Conservation (phyloP, 306 rosid genomes). For the Corylus americana region DNA sequence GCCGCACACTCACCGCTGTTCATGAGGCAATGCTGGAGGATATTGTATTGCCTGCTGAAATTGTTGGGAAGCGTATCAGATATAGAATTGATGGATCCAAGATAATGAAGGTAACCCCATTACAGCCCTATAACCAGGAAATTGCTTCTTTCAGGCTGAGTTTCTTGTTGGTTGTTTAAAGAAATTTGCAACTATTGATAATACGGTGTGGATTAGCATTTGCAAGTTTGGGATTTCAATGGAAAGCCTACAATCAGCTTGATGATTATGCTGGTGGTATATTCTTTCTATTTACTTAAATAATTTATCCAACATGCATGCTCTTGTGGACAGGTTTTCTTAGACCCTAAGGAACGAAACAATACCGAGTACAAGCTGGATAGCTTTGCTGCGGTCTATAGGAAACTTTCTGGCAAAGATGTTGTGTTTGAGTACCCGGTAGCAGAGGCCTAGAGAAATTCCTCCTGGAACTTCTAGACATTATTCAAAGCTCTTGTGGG, state of each 20-base stretch:
- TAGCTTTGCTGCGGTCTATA: constrained; percentile 75
- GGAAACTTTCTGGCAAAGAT: constrained; percentile 87
- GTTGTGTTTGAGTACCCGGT: constrained; percentile 80
- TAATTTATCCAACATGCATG: background rate
- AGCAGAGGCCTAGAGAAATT: constrained; percentile 54
- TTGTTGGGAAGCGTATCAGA: constrained; percentile 83
- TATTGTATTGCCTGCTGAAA: constrained; percentile 86
- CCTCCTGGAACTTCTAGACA: background rate
- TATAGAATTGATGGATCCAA: constrained; percentile 77
- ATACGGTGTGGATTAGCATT: background rate
- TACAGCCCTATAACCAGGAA: background rate
- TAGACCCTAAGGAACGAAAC: constrained; percentile 88
- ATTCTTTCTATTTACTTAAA: background rate
- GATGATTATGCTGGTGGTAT: background rate
- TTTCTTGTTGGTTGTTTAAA: background rate
- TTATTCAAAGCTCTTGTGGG: background rate
- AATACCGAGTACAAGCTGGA: constrained; percentile 84
- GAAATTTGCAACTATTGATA: background rate
- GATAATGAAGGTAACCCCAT: constrained; percentile 63
- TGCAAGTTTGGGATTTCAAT: background rate
- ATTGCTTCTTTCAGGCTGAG: background rate
- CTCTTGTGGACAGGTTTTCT: constrained; percentile 49
- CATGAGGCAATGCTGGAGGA: constrained; percentile 91
- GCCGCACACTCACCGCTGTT: constrained; percentile 83
- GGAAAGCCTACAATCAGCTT: background rate